These are phyloP conservation scores for Tetradesmus lagerheimii DNA, from an alignment of 139 green algal genomes.

Conservation along the genomic window DNA sequence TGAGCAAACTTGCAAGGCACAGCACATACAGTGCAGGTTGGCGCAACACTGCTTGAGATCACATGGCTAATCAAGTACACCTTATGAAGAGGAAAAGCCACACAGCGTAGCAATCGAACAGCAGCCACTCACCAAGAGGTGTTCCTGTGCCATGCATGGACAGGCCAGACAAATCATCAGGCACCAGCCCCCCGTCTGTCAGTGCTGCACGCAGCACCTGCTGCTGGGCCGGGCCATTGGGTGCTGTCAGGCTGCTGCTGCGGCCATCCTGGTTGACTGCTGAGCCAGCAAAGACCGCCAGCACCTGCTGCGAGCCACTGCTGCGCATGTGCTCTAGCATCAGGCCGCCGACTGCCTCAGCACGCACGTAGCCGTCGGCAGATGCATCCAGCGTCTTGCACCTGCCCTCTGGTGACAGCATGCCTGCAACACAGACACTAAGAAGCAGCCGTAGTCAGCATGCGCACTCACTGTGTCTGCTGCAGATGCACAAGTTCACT, in stretches of 20 bases:
- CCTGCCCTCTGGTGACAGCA: conserved; percentile 82
- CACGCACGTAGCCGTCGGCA: conserved; percentile 87
- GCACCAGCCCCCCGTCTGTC: conserved; percentile 14
- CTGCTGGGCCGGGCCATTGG: conserved; percentile 92
- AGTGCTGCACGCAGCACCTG: conserved; percentile 75
- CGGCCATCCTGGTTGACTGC: conserved; percentile 93
- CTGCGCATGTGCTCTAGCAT: conserved; percentile 40
- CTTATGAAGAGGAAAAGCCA: no score
- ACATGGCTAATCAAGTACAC: background rate
- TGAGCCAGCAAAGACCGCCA: conserved; percentile 71
- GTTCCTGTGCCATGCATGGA: conserved; percentile 79
- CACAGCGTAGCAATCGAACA: background rate
- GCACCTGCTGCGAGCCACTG: background rate
- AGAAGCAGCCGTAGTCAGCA: no score
- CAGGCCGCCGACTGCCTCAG: conserved; percentile 70
- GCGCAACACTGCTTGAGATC: no score
- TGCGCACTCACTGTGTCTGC: background rate
- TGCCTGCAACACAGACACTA: conserved; percentile 54
- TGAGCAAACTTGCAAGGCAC: no score
- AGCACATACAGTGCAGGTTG: no score
- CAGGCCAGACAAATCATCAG: conserved; percentile 58
- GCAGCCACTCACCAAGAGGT: conserved; percentile 63
- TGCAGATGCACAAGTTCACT: no score
- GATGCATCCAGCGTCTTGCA: conserved; percentile 89
- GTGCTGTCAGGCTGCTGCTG: conserved; percentile 87